Evolutionary conservation across 352 stramenopile genomes (phyloP), one percentile per base, ranked within the genome.

Genomic region (Phytophthora uliginosa): DNA sequence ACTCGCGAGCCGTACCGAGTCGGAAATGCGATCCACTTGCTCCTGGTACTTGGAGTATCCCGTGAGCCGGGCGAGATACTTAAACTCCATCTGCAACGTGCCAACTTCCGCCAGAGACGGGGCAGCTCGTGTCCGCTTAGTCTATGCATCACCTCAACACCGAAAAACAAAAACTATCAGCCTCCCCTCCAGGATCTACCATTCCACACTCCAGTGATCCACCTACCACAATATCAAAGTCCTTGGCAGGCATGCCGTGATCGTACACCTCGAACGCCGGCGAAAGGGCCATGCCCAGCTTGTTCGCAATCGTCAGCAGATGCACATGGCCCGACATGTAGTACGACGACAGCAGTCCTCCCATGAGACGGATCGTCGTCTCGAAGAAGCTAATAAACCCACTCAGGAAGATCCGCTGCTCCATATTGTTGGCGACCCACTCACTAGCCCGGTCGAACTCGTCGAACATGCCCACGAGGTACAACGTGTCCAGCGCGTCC

Each of bases 11-110:
- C 76, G 3, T 78, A 94, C 86, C 70, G 73, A 82, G 56, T 93
- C 77, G 61, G 88, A 90, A 68, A 94, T 86, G 36, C 71, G 73
- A 51, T 95, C 85, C 26, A 94, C 88, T 62, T 91, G 84, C 60
- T 92, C 72, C 56, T 78, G 66, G 63, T 94, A 96, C 52, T 84
- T 80, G 6, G 63, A 58, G 42, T 93, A 84, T 50, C 83, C 77
- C 0, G 87, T 96, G 18, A 92, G 73, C 2, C 74, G 69, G 0
- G 86, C 75, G 22, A 96, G 76, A 65, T 92, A 95, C 76, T 95
- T 93, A 58, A 95, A 96, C 63, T 96, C 89, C 51, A 96, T 76
- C 54, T 96, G 88, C 22, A 96, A 71, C 24, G 86, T 90, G 2
- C 85, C 86, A 1, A 88, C 81, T 69, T 95, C 89, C 13, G 89